Conservation (phyloP, 176 grass and related monocot species). For the Raddia guianensis region DNA sequence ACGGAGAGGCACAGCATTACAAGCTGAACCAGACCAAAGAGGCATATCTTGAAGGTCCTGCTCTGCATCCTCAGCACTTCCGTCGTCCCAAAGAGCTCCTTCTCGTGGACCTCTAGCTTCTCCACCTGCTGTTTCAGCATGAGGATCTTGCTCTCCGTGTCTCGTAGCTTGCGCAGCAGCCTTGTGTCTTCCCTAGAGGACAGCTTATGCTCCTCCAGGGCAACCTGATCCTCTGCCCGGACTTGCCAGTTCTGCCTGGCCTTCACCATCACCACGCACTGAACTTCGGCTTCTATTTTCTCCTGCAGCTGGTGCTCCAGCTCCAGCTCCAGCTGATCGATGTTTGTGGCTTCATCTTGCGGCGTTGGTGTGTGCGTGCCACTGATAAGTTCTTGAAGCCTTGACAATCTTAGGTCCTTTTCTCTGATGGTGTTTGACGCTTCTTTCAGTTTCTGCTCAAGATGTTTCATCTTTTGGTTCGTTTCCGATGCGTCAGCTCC, state of each 20-base stretch:
- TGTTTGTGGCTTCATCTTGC: slow-evolving; percentile 27
- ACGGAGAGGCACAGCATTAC: slow-evolving; percentile 53
- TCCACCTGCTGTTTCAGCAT: slow-evolving; percentile 52
- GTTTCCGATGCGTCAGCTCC: slow-evolving; percentile 31
- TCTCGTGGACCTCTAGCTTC: slow-evolving; percentile 45
- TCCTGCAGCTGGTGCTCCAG: slow-evolving; percentile 60
- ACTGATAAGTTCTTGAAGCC: slow-evolving; percentile 51
- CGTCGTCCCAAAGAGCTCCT: slow-evolving; percentile 45
- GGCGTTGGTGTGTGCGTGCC: neutral
- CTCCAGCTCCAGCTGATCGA: slow-evolving; percentile 51
- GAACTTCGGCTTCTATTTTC: slow-evolving; percentile 60
- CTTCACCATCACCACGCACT: slow-evolving; percentile 53
- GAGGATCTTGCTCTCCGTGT: slow-evolving; percentile 49
- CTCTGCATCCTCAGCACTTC: slow-evolving; percentile 61
- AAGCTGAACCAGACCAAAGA: slow-evolving; percentile 60
- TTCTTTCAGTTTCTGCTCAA: slow-evolving; percentile 58
- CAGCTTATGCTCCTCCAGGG: slow-evolving; percentile 56
- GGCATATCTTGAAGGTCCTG: slow-evolving; percentile 50
- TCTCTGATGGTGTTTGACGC: slow-evolving; percentile 50
- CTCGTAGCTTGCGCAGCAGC: slow-evolving; percentile 38
- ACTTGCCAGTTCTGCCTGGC: slow-evolving; percentile 58
- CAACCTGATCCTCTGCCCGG: slow-evolving; percentile 47
- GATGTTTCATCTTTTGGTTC: slow-evolving; percentile 53
- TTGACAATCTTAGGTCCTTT: slow-evolving; percentile 49
- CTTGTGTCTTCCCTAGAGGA: neutral